These are phyloP conservation scores for Morella rubra DNA, from an alignment of 306 rosid species.

Conservation along the genomic window DNA sequence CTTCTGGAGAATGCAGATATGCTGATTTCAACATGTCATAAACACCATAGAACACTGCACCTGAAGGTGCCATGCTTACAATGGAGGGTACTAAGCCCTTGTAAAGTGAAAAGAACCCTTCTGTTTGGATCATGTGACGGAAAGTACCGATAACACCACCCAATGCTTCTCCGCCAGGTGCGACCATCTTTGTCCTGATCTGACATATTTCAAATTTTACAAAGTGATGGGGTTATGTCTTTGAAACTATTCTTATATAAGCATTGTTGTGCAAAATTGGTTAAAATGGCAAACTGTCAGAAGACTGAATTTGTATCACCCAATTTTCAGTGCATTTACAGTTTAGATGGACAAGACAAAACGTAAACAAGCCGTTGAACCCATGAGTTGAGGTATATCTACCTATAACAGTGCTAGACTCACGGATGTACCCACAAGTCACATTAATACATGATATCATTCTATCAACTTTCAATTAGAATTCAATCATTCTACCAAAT, in stretches of 20 bases:
- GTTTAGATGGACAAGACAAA: not conserved
- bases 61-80: slow-evolving; percentile 93
- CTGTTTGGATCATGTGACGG: slow-evolving; percentile 77
- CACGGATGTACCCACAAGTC: not conserved
- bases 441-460: not conserved
- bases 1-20: slow-evolving; percentile 87
- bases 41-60: slow-evolving; percentile 95
- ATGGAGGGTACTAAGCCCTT: slow-evolving; percentile 95
- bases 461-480: not conserved
- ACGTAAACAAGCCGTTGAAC: not conserved
- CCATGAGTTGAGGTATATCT: not conserved
- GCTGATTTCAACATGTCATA: slow-evolving; percentile 84
- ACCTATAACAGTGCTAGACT: not conserved
- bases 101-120: slow-evolving; percentile 90
- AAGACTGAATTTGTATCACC: not conserved
- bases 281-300: not conserved
- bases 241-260: not conserved
- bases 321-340: not conserved
- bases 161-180: slow-evolving; percentile 94
- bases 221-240: not conserved
- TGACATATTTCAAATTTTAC: slow-evolving; percentile 37
- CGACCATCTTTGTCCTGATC: slow-evolving; percentile 94
- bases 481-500: not conserved
- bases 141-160: slow-evolving; percentile 94
- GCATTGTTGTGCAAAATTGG: not conserved